phyloP scores from a whole-genome alignment of 2,329 filamentous ascomycete genomes.

The Fusarium longipes region DNA sequence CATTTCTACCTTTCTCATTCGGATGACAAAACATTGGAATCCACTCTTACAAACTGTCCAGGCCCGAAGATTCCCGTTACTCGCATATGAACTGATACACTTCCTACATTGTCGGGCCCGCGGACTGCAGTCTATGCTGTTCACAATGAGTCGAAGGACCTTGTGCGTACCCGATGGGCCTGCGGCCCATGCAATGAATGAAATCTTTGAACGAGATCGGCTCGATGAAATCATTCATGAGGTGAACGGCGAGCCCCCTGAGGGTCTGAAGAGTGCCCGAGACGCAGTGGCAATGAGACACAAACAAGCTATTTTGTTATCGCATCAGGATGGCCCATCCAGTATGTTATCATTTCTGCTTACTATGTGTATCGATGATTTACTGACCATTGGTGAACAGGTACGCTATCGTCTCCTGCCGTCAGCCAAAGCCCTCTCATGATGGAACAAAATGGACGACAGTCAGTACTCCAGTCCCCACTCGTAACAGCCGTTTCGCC shows the following conservation, averaged over 20 bases:
- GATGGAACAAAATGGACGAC: conserved; percentile 18
- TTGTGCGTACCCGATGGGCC: conserved; percentile 42
- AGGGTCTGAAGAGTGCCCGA: conserved; percentile 23
- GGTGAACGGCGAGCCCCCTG: conserved; percentile 6
- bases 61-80: conserved; percentile 45
- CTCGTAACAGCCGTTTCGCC: not conserved
- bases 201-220: conserved; percentile 44
- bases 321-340: conserved; percentile 8
- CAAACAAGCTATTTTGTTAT: conserved; percentile 13
- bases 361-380: not conserved
- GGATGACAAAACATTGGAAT: conserved; percentile 42
- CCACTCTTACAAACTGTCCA: conserved; percentile 16
- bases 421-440: conserved; percentile 5
- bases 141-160: conserved; percentile 46
- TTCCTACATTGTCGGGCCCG: conserved; percentile 45
- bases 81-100: conserved; percentile 43
- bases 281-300: conserved; percentile 16
- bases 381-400: conserved; percentile 28
- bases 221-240: conserved; percentile 35
- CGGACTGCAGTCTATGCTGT: conserved; percentile 45
- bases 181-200: conserved; percentile 29
- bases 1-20: conserved; percentile 42
- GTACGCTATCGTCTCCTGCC: conserved; percentile 20
- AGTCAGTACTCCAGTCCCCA: conserved; percentile 13
- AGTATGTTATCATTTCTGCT: conserved; percentile 27